phyloP scores from a whole-genome alignment of 495 filamentous ascomycete genomes.

The Hypomontagnella submonticulosa region DNA sequence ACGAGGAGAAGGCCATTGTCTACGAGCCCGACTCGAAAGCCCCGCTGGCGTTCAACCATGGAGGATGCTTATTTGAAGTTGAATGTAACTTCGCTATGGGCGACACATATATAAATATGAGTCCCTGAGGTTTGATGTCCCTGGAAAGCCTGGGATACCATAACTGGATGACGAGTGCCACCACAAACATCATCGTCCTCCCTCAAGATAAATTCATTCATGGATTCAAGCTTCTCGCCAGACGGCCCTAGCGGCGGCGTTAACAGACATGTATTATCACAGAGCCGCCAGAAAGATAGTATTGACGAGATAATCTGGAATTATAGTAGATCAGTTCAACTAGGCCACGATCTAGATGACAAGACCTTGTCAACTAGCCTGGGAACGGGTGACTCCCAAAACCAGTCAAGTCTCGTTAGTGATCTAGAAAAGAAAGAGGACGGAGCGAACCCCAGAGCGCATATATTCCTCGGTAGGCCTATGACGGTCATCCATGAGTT shows the following conservation, averaged over 20 bases:
- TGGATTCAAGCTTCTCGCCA: conserved; percentile 26
- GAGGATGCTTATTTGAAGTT: conserved; percentile 12
- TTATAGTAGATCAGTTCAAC: conserved; percentile 8
- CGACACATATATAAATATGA: conserved; percentile 33
- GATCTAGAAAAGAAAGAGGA: conserved; percentile 41
- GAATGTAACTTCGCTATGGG: conserved; percentile 22
- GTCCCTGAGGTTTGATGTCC: conserved; percentile 18
- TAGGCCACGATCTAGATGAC: conserved; percentile 23
- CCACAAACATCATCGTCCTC: conserved; percentile 8
- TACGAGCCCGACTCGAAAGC: conserved; percentile 22
- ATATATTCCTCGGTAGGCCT: conserved; percentile 43
- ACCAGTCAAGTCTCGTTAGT: conserved; percentile 34
- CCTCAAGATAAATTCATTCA: conserved; percentile 13
- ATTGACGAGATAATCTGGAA: conserved; percentile 23
- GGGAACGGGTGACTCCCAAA: conserved; percentile 27
- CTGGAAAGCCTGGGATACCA: conserved; percentile 17
- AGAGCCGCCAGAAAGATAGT: conserved; percentile 6
- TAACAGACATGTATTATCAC: conserved; percentile 2
- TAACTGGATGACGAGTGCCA: conserved; percentile 19
- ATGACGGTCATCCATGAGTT: conserved; percentile 46
- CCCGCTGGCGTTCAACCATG: conserved; percentile 2
- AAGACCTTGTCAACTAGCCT: conserved; percentile 24
- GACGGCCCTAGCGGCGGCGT: conserved; percentile 1
- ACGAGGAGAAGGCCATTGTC: conserved; percentile 13
- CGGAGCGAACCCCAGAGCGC: conserved; percentile 31